Base-by-base conservation (phyloP, 306 rosid genomes). In the Cyamopsis tetragonoloba region DNA sequence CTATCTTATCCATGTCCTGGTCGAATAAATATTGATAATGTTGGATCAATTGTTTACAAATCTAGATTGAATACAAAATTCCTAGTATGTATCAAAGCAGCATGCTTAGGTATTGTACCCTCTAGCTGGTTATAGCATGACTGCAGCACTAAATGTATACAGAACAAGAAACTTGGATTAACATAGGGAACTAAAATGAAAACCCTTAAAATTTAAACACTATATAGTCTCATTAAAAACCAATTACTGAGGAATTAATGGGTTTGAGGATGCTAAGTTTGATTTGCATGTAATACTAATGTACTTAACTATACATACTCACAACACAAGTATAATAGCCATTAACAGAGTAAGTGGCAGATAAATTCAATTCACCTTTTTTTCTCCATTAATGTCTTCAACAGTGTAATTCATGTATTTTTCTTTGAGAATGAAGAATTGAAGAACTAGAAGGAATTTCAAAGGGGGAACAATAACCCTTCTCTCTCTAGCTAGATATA, bases 111-210 rank as follows among this genome's bases (percentile, higher is more conserved):
- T 59, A 91, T 80, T 11, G 26, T 80, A 49, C 95, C 95, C 31
- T 66, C 91, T 62, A 91, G 78, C 77, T 78, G 83, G 73, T 91
- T 91, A 71, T 81, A 83, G 44, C 98, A 86, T 62, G 88, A 73
- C 83, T 91, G 98, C 31, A 91, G 20, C 55, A 83, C 97, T 91
- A 38, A 57, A 68, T 47, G 66, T 13, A 59, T 13, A 10, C 3
- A 62, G 18, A 56, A 31, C 46, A 20, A 37, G 15, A 23, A 73
- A 79, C 26, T 7, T 41, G 41, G 57, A 46, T 79, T 73, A 73
- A 51, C 46, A 59, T 23, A 34, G 28, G 54, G 13, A 32, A 57
- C 41, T 24, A 12, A 23, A 62, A 62, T 20, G 9, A 62, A 65
- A 32, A 12, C 42, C 62, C 32, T 55, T 34, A 20, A n/a, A 54